Percentiles rank a stretch among this genome's conserved stretches.
These are phyloP conservation scores for Fusarium compactum DNA, from an alignment of 2,329 filamentous ascomycete species.

Conservation along the genomic window DNA sequence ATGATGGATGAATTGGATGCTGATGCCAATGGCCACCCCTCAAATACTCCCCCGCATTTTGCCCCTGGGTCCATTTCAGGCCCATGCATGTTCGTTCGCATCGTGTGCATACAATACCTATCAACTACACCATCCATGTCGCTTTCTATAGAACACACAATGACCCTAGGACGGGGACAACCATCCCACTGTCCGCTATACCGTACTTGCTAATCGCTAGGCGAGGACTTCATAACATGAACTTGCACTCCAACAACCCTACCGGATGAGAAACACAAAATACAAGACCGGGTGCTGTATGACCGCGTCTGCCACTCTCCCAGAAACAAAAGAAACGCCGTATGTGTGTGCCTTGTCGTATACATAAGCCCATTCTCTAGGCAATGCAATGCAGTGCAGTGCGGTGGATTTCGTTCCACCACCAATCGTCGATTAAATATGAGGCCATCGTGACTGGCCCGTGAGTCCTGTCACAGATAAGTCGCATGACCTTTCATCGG, in stretches of 20 bases:
- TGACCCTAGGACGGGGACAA: slow-evolving; percentile 11
- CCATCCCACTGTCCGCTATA: slow-evolving; percentile 1
- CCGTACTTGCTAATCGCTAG: slow-evolving; percentile 12
- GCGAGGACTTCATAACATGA: slow-evolving; percentile 9
- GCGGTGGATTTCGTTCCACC: slow-evolving; percentile 17
- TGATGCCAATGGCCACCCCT: slow-evolving; percentile 16
- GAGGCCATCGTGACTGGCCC: slow-evolving; percentile 34
- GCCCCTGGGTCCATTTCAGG: slow-evolving; percentile 8
- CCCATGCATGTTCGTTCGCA: slow-evolving; percentile 5
- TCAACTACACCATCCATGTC: slow-evolving; percentile 17
- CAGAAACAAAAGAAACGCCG: slow-evolving; percentile 41
- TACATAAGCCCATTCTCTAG: slow-evolving; percentile 35
- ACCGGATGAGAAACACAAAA: slow-evolving; percentile 25
- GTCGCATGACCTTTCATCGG: slow-evolving; percentile 52
- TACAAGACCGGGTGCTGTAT: slow-evolving; percentile 21
- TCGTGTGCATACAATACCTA: slow-evolving; percentile 9
- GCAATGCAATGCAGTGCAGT: slow-evolving; percentile 29
- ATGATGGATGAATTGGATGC: background rate
- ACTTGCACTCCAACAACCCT: background rate
- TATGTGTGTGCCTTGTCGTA: slow-evolving; percentile 36
- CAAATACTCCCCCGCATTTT: slow-evolving; percentile 37
- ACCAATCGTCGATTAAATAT: slow-evolving; percentile 24
- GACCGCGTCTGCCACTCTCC: slow-evolving; percentile 26
- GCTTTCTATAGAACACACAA: slow-evolving; percentile 32
- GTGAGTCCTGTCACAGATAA: slow-evolving; percentile 18